A percentile compares a stretch with the other conserved stretches of the same genome.
phyloP scores from a whole-genome alignment of 805 yeast genomes.

The Saturnispora hagleri region DNA sequence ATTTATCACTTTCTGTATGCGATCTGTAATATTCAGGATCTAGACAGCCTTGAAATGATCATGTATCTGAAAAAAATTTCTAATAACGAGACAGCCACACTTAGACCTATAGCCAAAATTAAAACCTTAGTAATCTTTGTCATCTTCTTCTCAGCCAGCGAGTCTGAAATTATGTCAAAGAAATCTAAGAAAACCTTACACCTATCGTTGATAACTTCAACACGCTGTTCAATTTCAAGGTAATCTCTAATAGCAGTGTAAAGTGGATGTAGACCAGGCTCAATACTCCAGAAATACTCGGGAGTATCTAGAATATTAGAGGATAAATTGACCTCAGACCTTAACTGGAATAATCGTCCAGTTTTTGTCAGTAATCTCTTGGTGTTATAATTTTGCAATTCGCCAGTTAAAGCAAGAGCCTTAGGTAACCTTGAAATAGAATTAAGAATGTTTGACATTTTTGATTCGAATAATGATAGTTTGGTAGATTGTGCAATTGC shows the following conservation, averaged over 20 bases:
- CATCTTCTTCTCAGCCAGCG: conserved; percentile 88
- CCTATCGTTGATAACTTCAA: conserved; percentile 85
- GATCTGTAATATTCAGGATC: not conserved
- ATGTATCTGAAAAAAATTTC: conserved; percentile 57
- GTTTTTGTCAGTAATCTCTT: conserved; percentile 81
- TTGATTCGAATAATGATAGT: conserved; percentile 79
- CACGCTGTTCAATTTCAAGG: conserved; percentile 89
- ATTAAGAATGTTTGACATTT: conserved; percentile 76
- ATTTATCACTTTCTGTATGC: no score
- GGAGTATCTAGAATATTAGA: conserved; percentile 92
- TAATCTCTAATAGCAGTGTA: conserved; percentile 87
- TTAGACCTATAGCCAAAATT: conserved; percentile 69
- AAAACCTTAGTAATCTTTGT: conserved; percentile 87
- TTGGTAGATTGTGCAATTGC: conserved; percentile 96
- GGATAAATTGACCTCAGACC: conserved; percentile 89
- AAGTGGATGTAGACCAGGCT: conserved; percentile 90
- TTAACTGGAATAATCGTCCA: conserved; percentile 78
- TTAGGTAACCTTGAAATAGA: conserved; percentile 87
- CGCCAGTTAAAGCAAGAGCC: conserved; percentile 82
- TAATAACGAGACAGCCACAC: conserved; percentile 64
- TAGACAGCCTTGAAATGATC: conserved; percentile 28
- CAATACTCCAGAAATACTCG: conserved; percentile 91
- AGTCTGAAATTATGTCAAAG: conserved; percentile 86
- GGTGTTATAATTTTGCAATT: conserved; percentile 65
- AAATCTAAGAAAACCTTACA: conserved; percentile 91